Conservation (phyloP, 768 basidiomycete genomes). For the Mycena maculata region DNA sequence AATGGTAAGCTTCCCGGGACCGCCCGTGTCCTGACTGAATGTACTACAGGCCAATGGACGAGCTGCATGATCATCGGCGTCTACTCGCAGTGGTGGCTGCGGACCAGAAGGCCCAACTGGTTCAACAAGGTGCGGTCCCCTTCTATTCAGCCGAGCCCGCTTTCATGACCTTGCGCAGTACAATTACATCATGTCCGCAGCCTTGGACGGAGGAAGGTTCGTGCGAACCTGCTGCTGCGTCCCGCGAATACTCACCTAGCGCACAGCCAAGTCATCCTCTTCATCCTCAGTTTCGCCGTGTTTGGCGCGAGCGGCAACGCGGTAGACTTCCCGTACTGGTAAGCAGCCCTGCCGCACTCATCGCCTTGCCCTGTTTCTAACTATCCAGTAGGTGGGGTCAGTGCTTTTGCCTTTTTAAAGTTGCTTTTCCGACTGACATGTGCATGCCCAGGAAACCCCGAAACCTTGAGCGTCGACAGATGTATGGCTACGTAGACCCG, state of each 20-base stretch:
- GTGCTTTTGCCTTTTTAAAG: neutral
- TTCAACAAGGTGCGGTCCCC: conserved; percentile 54
- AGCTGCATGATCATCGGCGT: conserved; percentile 64
- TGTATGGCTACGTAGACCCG: conserved; percentile 26
- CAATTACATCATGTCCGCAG: conserved; percentile 60
- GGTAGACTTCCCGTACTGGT: conserved; percentile 61
- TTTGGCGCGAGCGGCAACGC: conserved; percentile 56
- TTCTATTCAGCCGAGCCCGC: neutral
- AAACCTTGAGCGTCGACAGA: conserved; percentile 15
- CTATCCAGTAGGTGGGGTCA: conserved; percentile 18
- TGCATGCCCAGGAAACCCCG: conserved; percentile 12
- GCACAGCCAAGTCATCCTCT: conserved; percentile 57
- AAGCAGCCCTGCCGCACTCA: conserved; percentile 3
- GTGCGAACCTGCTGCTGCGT: neutral
- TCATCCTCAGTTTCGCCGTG: conserved; percentile 55
- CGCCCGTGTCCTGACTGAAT: neutral
- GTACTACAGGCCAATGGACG: conserved; percentile 57
- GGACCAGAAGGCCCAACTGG: conserved; percentile 56
- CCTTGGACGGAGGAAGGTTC: conserved; percentile 56
- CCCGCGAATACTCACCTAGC: neutral
- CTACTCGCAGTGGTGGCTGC: conserved; percentile 61
- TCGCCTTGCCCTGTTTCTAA: neutral
- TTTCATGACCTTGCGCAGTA: conserved; percentile 38
- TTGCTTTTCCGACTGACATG: conserved; percentile 15
- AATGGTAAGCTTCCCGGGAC: conserved; percentile 43